Percentiles rank a stretch among this genome's conserved stretches.
Conservation (phyloP, 2,329 filamentous ascomycete species). For the Periglandula ipomoeae region DNA sequence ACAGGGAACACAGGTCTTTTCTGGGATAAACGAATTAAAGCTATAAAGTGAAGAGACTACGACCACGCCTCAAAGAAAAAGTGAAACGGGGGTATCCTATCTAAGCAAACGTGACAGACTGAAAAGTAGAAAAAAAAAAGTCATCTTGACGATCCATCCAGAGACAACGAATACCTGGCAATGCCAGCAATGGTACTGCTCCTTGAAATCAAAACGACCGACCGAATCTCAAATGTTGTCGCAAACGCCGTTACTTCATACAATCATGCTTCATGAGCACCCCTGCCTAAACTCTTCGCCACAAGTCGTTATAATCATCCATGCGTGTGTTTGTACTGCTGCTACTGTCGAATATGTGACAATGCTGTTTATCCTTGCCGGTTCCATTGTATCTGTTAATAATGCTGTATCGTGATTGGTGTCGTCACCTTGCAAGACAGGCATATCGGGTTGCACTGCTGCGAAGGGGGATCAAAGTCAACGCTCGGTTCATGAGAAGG, state of each 20-base stretch:
- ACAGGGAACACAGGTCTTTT: too few relatives aligned
- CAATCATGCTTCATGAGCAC: constrained; percentile 17
- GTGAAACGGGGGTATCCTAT: constrained; percentile 31
- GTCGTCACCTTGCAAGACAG: neutral
- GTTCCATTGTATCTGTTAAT: neutral
- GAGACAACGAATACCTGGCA: neutral
- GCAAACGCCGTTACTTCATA: constrained; percentile 12
- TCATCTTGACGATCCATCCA: constrained; percentile 14
- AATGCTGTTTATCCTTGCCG: constrained; percentile 6
- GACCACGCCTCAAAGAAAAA: constrained; percentile 4
- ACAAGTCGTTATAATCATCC: constrained; percentile 5
- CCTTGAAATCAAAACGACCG: neutral
- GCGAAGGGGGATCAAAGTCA: neutral
- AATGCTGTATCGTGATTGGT: neutral
- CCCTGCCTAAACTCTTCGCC: neutral
- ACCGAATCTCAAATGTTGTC: neutral
- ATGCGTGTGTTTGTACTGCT: neutral
- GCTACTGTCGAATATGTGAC: neutral
- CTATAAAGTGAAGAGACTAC: constrained; percentile 5
- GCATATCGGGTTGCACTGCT: neutral
- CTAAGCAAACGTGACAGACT: constrained; percentile 17
- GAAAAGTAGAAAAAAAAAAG: constrained; percentile 8
- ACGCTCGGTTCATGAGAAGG: neutral
- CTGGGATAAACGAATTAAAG: constrained; percentile 1
- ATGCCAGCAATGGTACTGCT: neutral